phyloP scores from a whole-genome alignment of 495 filamentous ascomycete genomes.

The Podospora pseudoanserina region DNA sequence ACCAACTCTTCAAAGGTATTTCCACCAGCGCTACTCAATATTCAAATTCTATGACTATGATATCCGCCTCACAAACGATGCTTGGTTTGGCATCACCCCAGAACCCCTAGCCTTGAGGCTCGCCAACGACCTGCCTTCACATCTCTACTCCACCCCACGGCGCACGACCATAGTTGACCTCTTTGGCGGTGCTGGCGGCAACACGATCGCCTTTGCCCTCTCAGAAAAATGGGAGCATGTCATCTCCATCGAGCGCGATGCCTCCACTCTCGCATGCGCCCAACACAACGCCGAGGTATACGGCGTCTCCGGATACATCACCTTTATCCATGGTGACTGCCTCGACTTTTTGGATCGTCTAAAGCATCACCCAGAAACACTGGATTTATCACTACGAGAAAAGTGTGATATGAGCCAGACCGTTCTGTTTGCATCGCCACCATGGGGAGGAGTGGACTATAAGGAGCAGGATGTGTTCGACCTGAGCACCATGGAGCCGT shows the following conservation, averaged over 20 bases:
- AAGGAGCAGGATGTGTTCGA: constrained; percentile 74
- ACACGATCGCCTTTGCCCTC: constrained; percentile 88
- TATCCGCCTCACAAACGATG: constrained; percentile 83
- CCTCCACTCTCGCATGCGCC: constrained; percentile 73
- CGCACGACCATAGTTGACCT: constrained; percentile 71
- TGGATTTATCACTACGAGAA: constrained; percentile 37
- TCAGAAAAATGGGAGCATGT: constrained; percentile 72
- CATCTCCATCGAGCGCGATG: constrained; percentile 83
- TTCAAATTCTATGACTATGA: constrained; percentile 80
- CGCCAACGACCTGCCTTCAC: constrained; percentile 62
- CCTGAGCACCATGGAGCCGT: constrained; percentile 83
- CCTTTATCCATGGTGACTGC: constrained; percentile 79
- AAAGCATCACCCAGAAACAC: constrained; percentile 20
- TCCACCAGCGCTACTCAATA: constrained; percentile 76
- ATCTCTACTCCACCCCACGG: constrained; percentile 25
- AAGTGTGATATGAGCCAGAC: constrained; percentile 34
- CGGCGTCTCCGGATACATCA: constrained; percentile 70
- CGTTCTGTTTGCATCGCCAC: constrained; percentile 84
- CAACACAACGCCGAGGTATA: constrained; percentile 91
- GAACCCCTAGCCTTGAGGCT: constrained; percentile 56
- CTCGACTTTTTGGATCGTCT: constrained; percentile 52
- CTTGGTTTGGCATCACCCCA: constrained; percentile 95
- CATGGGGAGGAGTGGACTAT: constrained; percentile 92
- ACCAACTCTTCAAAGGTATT: constrained; percentile 60
- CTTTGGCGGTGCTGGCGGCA: constrained; percentile 89